These are phyloP conservation scores for Nakazawaea laoshanensis DNA, from an alignment of 805 yeast genomes.

Conservation along the genomic window DNA sequence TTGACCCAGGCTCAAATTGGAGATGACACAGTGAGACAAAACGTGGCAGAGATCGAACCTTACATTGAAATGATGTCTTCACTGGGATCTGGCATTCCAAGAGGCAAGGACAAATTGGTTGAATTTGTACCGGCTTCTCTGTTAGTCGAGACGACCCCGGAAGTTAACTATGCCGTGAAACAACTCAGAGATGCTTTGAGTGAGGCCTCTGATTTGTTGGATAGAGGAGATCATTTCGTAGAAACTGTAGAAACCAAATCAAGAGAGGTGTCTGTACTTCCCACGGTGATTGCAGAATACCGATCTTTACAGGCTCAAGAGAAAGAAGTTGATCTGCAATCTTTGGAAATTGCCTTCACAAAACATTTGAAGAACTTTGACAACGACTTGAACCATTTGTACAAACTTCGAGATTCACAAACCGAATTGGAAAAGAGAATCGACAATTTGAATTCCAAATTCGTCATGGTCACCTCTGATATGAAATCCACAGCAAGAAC, in stretches of 20 bases:
- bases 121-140: conserved; percentile 31
- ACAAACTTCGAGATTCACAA: conserved; percentile 30
- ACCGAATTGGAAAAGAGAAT: conserved; percentile 28
- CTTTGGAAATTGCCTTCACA: conserved; percentile 29
- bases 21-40: conserved; percentile 42
- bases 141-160: conserved; percentile 25
- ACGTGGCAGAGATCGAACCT: conserved; percentile 40
- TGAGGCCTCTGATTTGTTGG: conserved; percentile 22
- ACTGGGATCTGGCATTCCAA: conserved; percentile 17
- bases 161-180: conserved; percentile 20
- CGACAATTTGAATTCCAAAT: conserved; percentile 22
- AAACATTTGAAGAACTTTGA: conserved; percentile 38
- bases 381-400: conserved; percentile 39
- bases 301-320: conserved; percentile 18
- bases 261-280: conserved; percentile 38
- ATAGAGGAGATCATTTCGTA: conserved; percentile 29
- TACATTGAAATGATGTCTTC: conserved; percentile 29
- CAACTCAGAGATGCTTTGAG: conserved; percentile 27
- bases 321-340: conserved; percentile 16
- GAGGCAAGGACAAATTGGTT: conserved; percentile 24
- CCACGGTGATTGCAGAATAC: conserved; percentile 42
- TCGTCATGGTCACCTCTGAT: conserved; percentile 11
- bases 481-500: conserved; percentile 25
- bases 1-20: conserved; percentile 51
- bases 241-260: conserved; percentile 35